phyloP scores from a whole-genome alignment of 2,329 filamentous ascomycete species.

The Chaetomiaceae sp. region DNA sequence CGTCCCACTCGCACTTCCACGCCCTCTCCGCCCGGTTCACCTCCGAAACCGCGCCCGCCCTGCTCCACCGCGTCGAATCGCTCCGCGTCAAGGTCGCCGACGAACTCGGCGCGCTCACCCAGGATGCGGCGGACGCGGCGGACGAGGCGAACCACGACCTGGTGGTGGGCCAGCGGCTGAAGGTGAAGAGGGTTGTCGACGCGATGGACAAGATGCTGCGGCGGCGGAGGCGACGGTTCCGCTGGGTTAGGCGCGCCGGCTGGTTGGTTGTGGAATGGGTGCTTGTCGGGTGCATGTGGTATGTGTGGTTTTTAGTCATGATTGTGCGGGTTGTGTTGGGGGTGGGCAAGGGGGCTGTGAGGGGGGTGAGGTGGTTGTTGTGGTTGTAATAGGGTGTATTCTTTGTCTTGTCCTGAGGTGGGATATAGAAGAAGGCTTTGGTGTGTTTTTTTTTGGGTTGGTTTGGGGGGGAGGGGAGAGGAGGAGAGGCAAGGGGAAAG shows the following conservation, averaged over 20 bases:
- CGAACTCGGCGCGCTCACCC: constrained; percentile 58
- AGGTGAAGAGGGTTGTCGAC: constrained; percentile 76
- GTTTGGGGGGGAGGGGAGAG: not conserved
- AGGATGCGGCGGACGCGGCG: constrained; percentile 68
- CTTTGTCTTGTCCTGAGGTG: too few species aligned
- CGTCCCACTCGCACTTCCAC: constrained; percentile 53
- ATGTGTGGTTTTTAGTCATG: constrained; percentile 85
- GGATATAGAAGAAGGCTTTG: too few species aligned
- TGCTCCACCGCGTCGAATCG: constrained; percentile 45
- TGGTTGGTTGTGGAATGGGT: constrained; percentile 86
- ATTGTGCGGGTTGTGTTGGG: constrained; percentile 63
- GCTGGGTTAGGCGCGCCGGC: constrained; percentile 69
- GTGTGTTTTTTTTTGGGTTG: not conserved
- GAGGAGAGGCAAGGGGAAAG: not conserved
- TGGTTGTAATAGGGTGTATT: constrained; percentile 58
- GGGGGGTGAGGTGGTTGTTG: constrained; percentile 71
- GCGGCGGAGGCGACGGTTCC: constrained; percentile 60
- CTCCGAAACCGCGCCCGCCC: constrained; percentile 50
- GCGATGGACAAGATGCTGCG: constrained; percentile 72
- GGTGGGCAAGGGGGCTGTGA: constrained; percentile 54
- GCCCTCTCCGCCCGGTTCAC: constrained; percentile 56
- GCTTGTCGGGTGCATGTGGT: constrained; percentile 88
- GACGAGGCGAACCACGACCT: constrained; percentile 75
- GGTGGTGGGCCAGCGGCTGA: constrained; percentile 69
- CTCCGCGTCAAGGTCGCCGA: constrained; percentile 45